phyloP scores from a whole-genome alignment of 805 yeast genomes.

The Blastobotrys robertii region DNA sequence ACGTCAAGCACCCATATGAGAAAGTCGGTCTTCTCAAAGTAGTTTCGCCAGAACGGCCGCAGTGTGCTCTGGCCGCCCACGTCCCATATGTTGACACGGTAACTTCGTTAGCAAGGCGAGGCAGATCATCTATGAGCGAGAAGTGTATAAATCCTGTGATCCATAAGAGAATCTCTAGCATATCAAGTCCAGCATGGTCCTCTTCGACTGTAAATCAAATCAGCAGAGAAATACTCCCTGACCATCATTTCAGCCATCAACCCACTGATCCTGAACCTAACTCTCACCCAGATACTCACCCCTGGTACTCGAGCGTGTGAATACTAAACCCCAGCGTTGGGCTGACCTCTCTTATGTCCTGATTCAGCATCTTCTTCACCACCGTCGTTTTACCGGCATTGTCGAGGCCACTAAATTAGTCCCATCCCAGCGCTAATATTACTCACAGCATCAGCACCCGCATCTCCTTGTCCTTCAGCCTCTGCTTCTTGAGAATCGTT shows the following conservation, averaged over 20 bases:
- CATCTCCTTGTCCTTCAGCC: constrained; percentile 67
- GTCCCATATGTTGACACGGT: constrained; percentile 45
- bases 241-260: background rate
- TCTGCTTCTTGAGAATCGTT: constrained; percentile 71
- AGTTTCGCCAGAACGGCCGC: constrained; percentile 88
- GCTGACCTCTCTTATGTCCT: constrained; percentile 46
- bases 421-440: background rate
- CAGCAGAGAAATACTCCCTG: too few relatives aligned
- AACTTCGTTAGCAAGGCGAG: constrained; percentile 11
- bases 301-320: constrained; percentile 39
- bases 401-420: constrained; percentile 52
- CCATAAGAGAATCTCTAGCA: too few relatives aligned
- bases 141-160: too few relatives aligned
- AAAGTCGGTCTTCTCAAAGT: constrained; percentile 72
- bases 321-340: constrained; percentile 93
- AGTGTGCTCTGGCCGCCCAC: constrained; percentile 84
- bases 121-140: too few relatives aligned
- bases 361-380: constrained; percentile 45
- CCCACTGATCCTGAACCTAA: too few relatives aligned
- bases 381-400: constrained; percentile 89
- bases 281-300: constrained; percentile 22
- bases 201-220: too few relatives aligned
- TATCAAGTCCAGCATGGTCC: too few relatives aligned
- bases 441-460: constrained; percentile 53
- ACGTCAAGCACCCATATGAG: constrained; percentile 84